Base-by-base conservation (phyloP, 352 stramenopile species). In the Phytophthora sansomeana region DNA sequence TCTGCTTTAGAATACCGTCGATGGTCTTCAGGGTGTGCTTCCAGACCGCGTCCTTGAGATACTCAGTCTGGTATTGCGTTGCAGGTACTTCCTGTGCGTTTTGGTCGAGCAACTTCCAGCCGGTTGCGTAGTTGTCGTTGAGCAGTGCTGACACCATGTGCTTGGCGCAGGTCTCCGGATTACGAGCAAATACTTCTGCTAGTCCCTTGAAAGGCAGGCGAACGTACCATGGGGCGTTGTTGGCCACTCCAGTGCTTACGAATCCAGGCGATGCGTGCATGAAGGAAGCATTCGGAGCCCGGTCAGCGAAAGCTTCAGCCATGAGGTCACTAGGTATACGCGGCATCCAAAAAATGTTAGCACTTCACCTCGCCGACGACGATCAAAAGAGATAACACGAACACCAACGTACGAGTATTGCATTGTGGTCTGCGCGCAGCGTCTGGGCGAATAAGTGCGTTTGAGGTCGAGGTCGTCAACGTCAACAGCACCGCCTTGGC, bases 281-380 rank as follows among this genome's bases (percentile, higher is more conserved):
- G 60, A 74, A 74, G 17, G 48, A 56, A 6, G 66, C 66, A 1
- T 52, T 39, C 13, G 60, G 59, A 4, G 66, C 60, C 11, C 57
- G 33, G 19, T 74, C 66, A 5, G 53, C 61, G 19, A 74, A 17
- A 11, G 66, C 66, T 38, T 70, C 59, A 1, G 60, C 48, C 59
- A 74, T 74, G 19, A 74, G 54, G 11, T 74, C 66, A 28, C 66
- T n/a, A n/a, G n/a, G n/a, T n/a, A n/a, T n/a, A n/a, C n/a, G n/a
- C n/a, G n/a, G n/a, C n/a, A n/a, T n/a, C n/a, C n/a, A n/a, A n/a
- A n/a, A n/a, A n/a, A n/a, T n/a, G n/a, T n/a, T n/a, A n/a, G n/a
- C n/a, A n/a, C n/a, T n/a, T n/a, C n/a, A n/a, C n/a, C n/a, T n/a
- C n/a, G n/a, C n/a, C n/a, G n/a, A n/a, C n/a, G n/a, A n/a, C n/a